Percentiles rank a stretch among this genome's conserved stretches.
These are phyloP conservation scores for Blastomyces gilchristii DNA, from an alignment of 2,329 filamentous ascomycete genomes.

Conservation along the genomic window DNA sequence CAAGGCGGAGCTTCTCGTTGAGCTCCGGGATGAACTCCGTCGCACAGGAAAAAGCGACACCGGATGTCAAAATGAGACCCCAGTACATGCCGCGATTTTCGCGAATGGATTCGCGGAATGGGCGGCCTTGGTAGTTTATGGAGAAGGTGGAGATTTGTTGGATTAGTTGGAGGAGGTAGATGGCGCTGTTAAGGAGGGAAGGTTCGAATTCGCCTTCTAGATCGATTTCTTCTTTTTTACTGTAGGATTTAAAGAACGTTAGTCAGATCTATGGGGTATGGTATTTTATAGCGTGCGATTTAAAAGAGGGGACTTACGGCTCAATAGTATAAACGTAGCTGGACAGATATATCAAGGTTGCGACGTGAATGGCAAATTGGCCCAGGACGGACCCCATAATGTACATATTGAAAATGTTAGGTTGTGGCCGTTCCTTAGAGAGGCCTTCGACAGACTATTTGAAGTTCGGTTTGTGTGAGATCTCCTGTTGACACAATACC, in stretches of 20 bases:
- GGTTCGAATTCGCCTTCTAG: conserved; percentile 91
- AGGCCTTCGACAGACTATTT: conserved; percentile 73
- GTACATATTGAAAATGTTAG: conserved; percentile 98
- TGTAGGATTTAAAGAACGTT: conserved; percentile 26
- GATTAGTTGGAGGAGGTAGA: conserved; percentile 94
- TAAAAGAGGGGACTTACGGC: conserved; percentile 51
- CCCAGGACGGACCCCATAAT: conserved; percentile 96
- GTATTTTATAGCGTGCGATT: background rate
- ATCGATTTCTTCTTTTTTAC: conserved; percentile 57
- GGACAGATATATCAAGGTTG: conserved; percentile 86
- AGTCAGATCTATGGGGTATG: conserved; percentile 23
- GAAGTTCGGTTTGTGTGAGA: background rate
- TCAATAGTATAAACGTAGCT: conserved; percentile 76
- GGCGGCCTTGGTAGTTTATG: conserved; percentile 97
- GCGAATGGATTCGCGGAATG: conserved; percentile 89
- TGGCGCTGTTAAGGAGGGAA: conserved; percentile 87
- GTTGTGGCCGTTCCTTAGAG: conserved; percentile 93
- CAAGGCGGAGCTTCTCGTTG: conserved; percentile 84
- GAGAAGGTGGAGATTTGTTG: conserved; percentile 98
- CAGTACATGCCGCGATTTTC: conserved; percentile 99
- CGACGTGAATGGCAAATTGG: conserved; percentile 93
- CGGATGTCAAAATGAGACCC: conserved; percentile 81
- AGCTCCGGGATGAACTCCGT: conserved; percentile 93
- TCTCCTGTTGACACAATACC: background rate
- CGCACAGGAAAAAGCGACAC: conserved; percentile 84